Evolutionary conservation across 495 filamentous ascomycete genomes (phyloP), one percentile per base, ranked within the genome.

Genomic region (Alectoria sarmentosa): DNA sequence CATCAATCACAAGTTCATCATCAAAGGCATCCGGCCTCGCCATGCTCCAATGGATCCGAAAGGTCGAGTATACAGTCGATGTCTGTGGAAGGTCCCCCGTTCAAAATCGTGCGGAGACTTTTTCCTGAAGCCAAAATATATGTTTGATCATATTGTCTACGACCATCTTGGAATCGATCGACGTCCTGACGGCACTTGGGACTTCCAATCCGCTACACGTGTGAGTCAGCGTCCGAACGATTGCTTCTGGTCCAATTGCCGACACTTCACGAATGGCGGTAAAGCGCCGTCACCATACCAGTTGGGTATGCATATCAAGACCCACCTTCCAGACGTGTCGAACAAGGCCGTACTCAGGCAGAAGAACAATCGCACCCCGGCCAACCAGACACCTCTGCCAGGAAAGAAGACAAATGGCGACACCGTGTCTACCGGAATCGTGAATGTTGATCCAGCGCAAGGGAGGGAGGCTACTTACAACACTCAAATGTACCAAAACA

Each of bases 21-120:
- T 99, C 73, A 89, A 89, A 69, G 94, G 93, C 5, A 96, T 98
- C 65, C 81, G 89, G 38, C 83, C 90, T 0, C 83, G 95, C n/a
- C 79, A 83, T 41, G 78, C 80, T 1, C 92, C 93, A 8, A 82
- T 92, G 66, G 86, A 89, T 59, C 83, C 85, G 28, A 83, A 89
- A 28, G 87, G 75, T 36, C 80, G 79, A 65, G 76, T 78, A 34
- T 87, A 85, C 65, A 71, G 75, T 28, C 82, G 79, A 52, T 87
- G 84, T 75, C 74, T 77, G 60, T 87, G 84, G 84, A 83, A 57
- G 74, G 76, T 59, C 69, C 75, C 28, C 71, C 75, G 39, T 68
- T 71, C 6, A 72, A 78, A 69, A 61, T 76, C 76, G 73, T 94
- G 86, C 78, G 83, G 76, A 68, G 81, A 79, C 73, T 91, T 78